phyloP scores from a whole-genome alignment of 2,329 filamentous ascomycete species.

The Canariomyces notabilis region DNA sequence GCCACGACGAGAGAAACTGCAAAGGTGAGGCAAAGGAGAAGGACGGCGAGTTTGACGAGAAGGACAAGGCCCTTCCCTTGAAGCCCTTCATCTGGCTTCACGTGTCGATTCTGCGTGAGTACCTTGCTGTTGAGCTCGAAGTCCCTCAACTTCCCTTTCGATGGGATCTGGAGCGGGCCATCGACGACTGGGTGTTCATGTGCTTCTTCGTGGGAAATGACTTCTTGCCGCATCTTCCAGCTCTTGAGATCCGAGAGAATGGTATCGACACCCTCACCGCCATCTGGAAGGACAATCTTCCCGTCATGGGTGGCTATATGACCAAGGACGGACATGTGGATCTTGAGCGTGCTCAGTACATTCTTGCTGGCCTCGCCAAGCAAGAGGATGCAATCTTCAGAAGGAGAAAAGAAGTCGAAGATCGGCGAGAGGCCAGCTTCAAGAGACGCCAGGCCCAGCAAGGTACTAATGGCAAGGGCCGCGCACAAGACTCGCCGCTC shows the following conservation, averaged over 20 bases:
- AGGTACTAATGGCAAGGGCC: slow-evolving; percentile 34
- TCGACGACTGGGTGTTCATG: slow-evolving; percentile 99
- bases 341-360: slow-evolving; percentile 78
- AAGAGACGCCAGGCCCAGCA: slow-evolving; percentile 76
- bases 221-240: slow-evolving; percentile 95
- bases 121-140: slow-evolving; percentile 82
- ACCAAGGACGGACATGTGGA: slow-evolving; percentile 94
- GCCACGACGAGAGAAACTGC: slow-evolving; percentile 84
- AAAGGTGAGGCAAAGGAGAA: slow-evolving; percentile 74
- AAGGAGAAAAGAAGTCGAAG: slow-evolving; percentile 78
- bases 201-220: slow-evolving; percentile 99
- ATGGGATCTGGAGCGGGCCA: slow-evolving; percentile 87
- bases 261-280: slow-evolving; percentile 93
- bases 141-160: slow-evolving; percentile 78
- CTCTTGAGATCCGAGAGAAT: slow-evolving; percentile 92
- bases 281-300: slow-evolving; percentile 94
- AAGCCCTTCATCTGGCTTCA: slow-evolving; percentile 99
- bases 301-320: slow-evolving; percentile 88
- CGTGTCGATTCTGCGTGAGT: slow-evolving; percentile 85
- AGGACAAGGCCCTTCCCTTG: slow-evolving; percentile 61
- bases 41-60: slow-evolving; percentile 74
- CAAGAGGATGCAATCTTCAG: slow-evolving; percentile 93
- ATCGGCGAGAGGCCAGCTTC: slow-evolving; percentile 72
- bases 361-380: slow-evolving; percentile 80
- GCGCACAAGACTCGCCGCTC: slow-evolving; percentile 31